Base-by-base conservation (phyloP, 2,329 filamentous ascomycete genomes). In the Septoria linicola region DNA sequence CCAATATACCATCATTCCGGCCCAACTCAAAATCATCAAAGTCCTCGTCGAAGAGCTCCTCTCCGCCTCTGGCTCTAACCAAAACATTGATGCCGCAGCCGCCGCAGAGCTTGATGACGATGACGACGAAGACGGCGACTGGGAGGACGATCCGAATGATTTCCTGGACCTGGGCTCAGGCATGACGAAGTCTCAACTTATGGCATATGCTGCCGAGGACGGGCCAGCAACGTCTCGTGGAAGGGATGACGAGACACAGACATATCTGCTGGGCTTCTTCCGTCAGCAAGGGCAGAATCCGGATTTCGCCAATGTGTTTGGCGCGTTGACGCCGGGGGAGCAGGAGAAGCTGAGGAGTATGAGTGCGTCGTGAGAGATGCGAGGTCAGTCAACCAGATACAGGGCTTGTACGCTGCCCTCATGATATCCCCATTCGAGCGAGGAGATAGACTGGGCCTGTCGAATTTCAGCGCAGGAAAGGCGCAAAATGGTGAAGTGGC, bases 1-100 rank as follows among this genome's bases (percentile, higher is more conserved):
- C 67, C 85, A 87, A 68, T 97, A 86, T 74, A 96, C 90, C 4
- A 82, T 88, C 54, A 83, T 99, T 52, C 83, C 91, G 0, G 91
- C 91, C 0, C 85, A 89, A 1, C 80, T 99, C 66, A 99, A 99
- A 75, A 96, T 99, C 54, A 75, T 97, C 71, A 99, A 99, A 76
- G 86, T 97, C 3, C 81, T 99, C 7, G 86, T 97, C 40, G 89
- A 96, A 66, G 93, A 99, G 72, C 81, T 99, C 2, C 77, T 88
- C 4, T 89, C 88, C 0, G 89, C 90, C 1, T 85, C 88, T 3
- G 89, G 88, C 19, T 72, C 57, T 14, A 50, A 51, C 5, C 56
- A 51, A 17, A 32, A 49, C 19, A 36, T 84, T 1, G 80, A 82
- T 35, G 73, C 77, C 2, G 75, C 74, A 1, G 81, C 82, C 0